These are phyloP conservation scores for Kodamaea alishanica DNA, from an alignment of 1,139 yeast genomes.

Conservation along the genomic window DNA sequence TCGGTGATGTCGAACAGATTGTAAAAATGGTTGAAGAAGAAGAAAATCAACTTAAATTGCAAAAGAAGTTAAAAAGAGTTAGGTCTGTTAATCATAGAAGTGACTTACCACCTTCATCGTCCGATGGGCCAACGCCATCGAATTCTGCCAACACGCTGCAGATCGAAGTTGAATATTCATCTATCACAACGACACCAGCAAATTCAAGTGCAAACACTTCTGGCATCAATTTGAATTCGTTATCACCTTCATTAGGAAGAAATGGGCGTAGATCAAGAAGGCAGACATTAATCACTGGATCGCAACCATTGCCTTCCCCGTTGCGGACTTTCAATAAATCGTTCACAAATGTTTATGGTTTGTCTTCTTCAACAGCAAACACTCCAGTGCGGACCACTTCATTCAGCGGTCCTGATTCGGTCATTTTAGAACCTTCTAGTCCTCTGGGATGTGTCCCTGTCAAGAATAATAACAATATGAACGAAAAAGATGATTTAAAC, in stretches of 20 bases:
- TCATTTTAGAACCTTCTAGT: slow-evolving; percentile 8
- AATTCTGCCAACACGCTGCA: slow-evolving; percentile 5
- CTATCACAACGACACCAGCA: slow-evolving; percentile 2
- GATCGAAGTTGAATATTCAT: slow-evolving; percentile 1
- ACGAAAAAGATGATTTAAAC: slow-evolving; percentile 25
- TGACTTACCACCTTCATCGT: too few species aligned
- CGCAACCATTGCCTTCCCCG: slow-evolving; percentile 83
- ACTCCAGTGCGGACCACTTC: slow-evolving; percentile 35
- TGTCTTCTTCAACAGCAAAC: slow-evolving; percentile 39
- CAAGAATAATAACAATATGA: slow-evolving; percentile 8
- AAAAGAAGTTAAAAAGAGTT: slow-evolving; percentile 13
- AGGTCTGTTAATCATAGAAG: slow-evolving; percentile 3
- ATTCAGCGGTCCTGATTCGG: slow-evolving; percentile 9
- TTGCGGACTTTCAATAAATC: slow-evolving; percentile 32
- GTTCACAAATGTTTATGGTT: slow-evolving; percentile 35
- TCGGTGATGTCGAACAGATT: slow-evolving; percentile 36
- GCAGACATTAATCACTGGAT: slow-evolving; percentile 76
- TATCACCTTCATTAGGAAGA: slow-evolving; percentile 41
- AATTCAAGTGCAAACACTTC: slow-evolving; percentile 3
- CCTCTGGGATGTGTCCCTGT: slow-evolving; percentile 11
- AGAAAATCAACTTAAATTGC: slow-evolving; percentile 14
- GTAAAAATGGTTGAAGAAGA: slow-evolving; percentile 34
- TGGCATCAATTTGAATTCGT: slow-evolving; percentile 1
- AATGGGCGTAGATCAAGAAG: slow-evolving; percentile 62
- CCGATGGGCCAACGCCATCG: too few species aligned